phyloP scores from a whole-genome alignment of 768 basidiomycete genomes.

The Macrolepiota dolichaula region DNA sequence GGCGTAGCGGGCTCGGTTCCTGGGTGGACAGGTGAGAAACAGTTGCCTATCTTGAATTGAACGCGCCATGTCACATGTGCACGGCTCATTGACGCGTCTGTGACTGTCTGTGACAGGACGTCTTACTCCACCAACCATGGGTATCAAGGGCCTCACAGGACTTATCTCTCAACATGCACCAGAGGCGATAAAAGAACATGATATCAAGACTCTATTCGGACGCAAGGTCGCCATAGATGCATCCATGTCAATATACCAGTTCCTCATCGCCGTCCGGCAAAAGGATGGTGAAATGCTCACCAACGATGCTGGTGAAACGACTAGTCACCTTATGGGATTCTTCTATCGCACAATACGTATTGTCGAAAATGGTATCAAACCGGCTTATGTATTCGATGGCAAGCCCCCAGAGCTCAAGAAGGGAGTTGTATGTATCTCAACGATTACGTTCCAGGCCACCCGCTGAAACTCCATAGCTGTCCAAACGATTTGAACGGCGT shows the following conservation, averaged over 20 bases:
- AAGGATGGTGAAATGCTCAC: constrained; percentile 95
- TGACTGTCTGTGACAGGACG: neutral
- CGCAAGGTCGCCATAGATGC: constrained; percentile 99
- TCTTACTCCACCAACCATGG: constrained; percentile 49
- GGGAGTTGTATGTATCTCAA: constrained; percentile 72
- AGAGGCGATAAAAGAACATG: constrained; percentile 82
- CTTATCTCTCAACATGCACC: constrained; percentile 91
- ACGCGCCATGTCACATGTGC: constrained; percentile 6
- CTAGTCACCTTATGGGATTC: constrained; percentile 98
- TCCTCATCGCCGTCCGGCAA: constrained; percentile 96
- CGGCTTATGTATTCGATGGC: constrained; percentile 97
- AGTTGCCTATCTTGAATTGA: neutral
- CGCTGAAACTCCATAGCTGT: constrained; percentile 54
- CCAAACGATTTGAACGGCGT: constrained; percentile 88
- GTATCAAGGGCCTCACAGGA: constrained; percentile 93
- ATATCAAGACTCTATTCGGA: constrained; percentile 96
- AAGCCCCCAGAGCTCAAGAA: constrained; percentile 97
- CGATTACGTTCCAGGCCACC: neutral
- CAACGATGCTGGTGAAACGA: constrained; percentile 97
- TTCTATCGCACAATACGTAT: constrained; percentile 98
- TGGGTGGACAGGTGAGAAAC: neutral
- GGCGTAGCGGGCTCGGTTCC: too few species aligned
- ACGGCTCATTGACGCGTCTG: neutral
- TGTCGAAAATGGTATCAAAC: constrained; percentile 98
- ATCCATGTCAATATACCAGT: constrained; percentile 96